phyloP scores from a whole-genome alignment of 2,329 filamentous ascomycete genomes.

The Colletotrichum sp. region DNA sequence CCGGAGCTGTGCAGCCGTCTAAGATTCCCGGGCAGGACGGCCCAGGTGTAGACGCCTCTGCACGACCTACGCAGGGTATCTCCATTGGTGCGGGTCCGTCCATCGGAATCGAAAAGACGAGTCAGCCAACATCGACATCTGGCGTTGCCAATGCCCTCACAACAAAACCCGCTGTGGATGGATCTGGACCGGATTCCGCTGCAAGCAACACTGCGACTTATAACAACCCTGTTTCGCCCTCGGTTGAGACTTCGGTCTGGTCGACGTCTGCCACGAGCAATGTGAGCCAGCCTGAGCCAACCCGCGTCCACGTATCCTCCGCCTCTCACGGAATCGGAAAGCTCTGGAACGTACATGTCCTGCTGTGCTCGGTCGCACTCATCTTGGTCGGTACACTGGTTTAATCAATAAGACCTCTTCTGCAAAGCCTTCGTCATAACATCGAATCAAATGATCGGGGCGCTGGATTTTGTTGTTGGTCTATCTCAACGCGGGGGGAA shows the following conservation, averaged over 20 bases:
- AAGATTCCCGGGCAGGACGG: not conserved
- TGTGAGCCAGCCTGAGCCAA: not conserved
- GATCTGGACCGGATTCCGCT: fast-evolving
- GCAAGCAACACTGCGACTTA: fast-evolving
- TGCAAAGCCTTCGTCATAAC: not conserved
- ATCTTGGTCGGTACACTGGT: not conserved
- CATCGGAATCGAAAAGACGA: not conserved
- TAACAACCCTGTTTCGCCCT: fast-evolving
- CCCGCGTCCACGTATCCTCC: fast-evolving
- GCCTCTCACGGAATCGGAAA: not conserved
- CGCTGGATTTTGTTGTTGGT: fast-evolving
- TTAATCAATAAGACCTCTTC: not conserved
- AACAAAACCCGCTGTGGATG: fast-evolving
- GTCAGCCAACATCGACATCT: not conserved
- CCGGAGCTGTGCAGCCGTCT: not conserved
- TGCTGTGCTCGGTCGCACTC: not conserved
- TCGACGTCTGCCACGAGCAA: not conserved
- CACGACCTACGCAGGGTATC: not conserved
- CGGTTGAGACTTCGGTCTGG: not conserved
- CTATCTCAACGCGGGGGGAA: not conserved
- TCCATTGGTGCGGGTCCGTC: not conserved
- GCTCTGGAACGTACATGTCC: not conserved
- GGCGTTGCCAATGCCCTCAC: not conserved
- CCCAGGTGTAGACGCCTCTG: not conserved
- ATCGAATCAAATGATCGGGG: fast-evolving